These are phyloP conservation scores for Saussurea involucrata DNA, from an alignment of 129 eudicot species.

Conservation along the genomic window DNA sequence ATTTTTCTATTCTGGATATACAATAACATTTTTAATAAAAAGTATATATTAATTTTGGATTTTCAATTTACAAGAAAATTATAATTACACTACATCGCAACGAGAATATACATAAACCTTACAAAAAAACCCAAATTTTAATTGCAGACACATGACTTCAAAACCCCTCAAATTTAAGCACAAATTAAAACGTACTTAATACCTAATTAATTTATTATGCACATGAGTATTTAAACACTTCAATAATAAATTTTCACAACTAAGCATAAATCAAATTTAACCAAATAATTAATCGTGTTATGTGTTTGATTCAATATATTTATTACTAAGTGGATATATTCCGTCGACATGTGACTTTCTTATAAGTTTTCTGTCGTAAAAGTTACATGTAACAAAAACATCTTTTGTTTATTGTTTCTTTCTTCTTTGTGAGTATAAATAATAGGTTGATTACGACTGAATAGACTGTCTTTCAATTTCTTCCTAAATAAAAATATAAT, in stretches of 20 bases:
- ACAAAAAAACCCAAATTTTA: too few species aligned
- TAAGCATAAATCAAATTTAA: neutral
- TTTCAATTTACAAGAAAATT: too few species aligned
- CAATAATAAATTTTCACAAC: neutral
- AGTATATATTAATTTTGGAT: too few species aligned
- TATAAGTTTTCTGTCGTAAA: neutral
- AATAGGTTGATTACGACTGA: neutral
- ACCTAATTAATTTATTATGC: neutral
- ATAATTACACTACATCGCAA: too few species aligned
- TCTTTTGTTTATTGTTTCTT: neutral
- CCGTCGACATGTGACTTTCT: neutral
- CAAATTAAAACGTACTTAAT: neutral
- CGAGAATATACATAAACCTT: too few species aligned
- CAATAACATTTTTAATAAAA: too few species aligned
- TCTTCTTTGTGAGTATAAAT: neutral
- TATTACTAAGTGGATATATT: neutral
- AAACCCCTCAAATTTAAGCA: too few species aligned
- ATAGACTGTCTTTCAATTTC: neutral
- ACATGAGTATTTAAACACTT: neutral
- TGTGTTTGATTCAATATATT: neutral
- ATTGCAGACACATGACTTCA: too few species aligned
- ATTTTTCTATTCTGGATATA: too few species aligned
- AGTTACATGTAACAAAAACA: neutral
- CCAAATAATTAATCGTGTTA: neutral
- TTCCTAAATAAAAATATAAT: neutral